These are phyloP conservation scores for Elsinoe arachidis DNA, from an alignment of 2,329 filamentous ascomycete genomes.

Conservation along the genomic window DNA sequence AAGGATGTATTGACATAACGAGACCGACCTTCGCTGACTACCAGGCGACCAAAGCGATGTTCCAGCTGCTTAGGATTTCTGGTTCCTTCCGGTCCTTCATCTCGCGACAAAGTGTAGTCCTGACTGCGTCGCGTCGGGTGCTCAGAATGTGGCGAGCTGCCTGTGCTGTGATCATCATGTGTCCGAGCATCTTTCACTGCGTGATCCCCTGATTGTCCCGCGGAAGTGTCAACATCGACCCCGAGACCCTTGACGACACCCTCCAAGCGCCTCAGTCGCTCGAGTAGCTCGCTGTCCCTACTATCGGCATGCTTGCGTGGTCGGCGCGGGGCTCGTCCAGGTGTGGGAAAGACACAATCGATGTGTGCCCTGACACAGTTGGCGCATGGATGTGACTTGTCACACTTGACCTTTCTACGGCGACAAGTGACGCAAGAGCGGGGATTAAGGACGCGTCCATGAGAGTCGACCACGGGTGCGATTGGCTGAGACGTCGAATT, in stretches of 20 bases:
- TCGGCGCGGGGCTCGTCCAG: constrained; percentile 62
- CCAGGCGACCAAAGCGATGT: constrained; percentile 55
- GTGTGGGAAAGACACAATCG: constrained; percentile 65
- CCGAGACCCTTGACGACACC: constrained; percentile 60
- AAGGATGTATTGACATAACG: constrained; percentile 70
- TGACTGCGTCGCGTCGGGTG: not conserved
- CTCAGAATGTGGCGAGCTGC: not conserved
- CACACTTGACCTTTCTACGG: constrained; percentile 63
- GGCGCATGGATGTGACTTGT: constrained; percentile 67
- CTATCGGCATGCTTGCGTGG: constrained; percentile 56
- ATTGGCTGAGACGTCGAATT: not conserved
- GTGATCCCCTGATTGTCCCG: not conserved
- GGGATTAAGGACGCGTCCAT: constrained; percentile 29
- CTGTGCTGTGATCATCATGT: constrained; percentile 21
- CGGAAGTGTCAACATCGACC: constrained; percentile 26
- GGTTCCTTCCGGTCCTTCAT: not conserved
- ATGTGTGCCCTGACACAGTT: constrained; percentile 65
- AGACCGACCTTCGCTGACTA: constrained; percentile 61
- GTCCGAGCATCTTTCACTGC: constrained; percentile 16
- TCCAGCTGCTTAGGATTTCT: constrained; percentile 23
- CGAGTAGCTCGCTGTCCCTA: constrained; percentile 55
- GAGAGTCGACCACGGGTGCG: constrained; percentile 21
- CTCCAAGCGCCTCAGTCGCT: constrained; percentile 62
- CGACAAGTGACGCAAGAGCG: constrained; percentile 46
- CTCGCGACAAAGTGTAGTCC: not conserved